Base-by-base conservation (phyloP, 345 rosid species). In the Rhodomyrtus tomentosa region DNA sequence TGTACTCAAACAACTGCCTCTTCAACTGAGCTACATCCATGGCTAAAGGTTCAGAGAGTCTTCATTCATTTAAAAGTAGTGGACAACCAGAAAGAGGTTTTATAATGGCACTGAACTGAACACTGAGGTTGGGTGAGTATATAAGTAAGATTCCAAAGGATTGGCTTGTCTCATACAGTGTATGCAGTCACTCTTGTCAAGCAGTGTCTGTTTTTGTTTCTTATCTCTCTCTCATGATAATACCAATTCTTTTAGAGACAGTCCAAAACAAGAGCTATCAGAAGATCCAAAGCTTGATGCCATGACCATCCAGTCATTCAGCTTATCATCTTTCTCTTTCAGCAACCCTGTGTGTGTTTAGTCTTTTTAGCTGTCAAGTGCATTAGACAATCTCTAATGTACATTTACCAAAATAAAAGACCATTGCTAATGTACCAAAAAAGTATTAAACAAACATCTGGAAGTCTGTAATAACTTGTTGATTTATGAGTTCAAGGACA, bases 1-100 rank as follows among this genome's bases (percentile, higher is more conserved):
- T 85, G 90, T 91, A 91, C 55, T 89, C 90, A 84, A 86, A 80
- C 50, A 92, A 85, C 86, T 91, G 92, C 82, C 83, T 87, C 84
- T 89, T 92, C 89, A 94, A 86, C 92, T 86, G 90, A 87, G 85
- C 79, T n/a, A 68, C 85, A 86, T 90, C 96, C 95, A 92, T 92
- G 74, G 87, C 45, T 49, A 62, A 22, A 10, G 49, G 27, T 62
- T 68, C 52, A 38, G 56, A 27, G 48, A 55, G 25, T 68, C 45
- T 18, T 29, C 83, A 18, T 18, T 52, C 58, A 52, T 56, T 55
- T 13, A 32, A 52, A 56, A 82, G 56, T 50, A 4, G 50, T 6
- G 40, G 38, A 55, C 50, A 55, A 38, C 84, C 74, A 55, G 84
- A 82, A 42, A 55, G 27, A 56, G 84, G 52, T 38, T 81, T 81